Evolutionary conservation across 306 rosid species (phyloP), one percentile per base, ranked within the genome.

Genomic region (Rosa persica): DNA sequence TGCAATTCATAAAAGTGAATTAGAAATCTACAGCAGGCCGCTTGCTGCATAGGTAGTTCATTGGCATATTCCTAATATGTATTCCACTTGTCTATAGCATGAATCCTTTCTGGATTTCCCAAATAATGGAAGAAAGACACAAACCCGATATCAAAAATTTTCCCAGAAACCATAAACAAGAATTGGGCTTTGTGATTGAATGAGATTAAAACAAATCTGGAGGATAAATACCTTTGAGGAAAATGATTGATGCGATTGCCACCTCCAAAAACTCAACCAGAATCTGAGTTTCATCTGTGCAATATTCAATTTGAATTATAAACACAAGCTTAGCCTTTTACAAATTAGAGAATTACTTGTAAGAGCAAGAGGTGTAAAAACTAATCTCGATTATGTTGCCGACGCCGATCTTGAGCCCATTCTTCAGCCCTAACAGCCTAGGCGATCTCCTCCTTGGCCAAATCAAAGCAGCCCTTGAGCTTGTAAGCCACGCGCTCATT

Each of bases 361-460:
- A 30, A 30, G 34, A 30, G 34, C 34, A 30, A 30, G 34, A 30
- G 34, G 34, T 30, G 34, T 2, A 30, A 2, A 30, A 30, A 30
- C 34, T 30, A 30, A 30, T 30, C 34, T 30, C 34, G 34, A 30
- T 30, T 30, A 2, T 30, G 34, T 30, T 30, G 34, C 34, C 34
- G 34, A 30, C 34, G 34, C 34, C 34, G 34, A 30, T 30, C 34
- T 0, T 30, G 34, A 67, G 20, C 96, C 97, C 97, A 94, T 76
- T 94, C 98, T 83, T 94, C 97, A 8, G 98, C 98, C 82, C 96
- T 86, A 82, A 94, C 97, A 62, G 90, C 98, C 73, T 92, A n/a
- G 17, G 83, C 93, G 86, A 94, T 92, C 92, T 94, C 94, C 70
- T 85, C 93, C 74, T 84, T 92, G 3, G 98, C 96, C 86, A 94